Base-by-base conservation (phyloP, 345 rosid species). In the Microthlaspi erraticum region DNA sequence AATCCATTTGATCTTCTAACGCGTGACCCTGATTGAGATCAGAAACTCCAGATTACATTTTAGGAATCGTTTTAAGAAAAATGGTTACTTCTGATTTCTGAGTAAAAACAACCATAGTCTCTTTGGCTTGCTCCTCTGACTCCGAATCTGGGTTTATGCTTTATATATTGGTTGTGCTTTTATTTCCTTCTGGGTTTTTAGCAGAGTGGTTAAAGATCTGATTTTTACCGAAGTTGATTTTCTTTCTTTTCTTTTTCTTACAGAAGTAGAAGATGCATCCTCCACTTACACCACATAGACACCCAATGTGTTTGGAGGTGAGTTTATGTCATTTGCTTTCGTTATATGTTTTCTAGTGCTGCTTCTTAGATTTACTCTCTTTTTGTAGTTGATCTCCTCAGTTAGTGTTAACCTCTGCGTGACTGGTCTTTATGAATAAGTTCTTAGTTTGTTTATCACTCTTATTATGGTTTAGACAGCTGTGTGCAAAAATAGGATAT, bases 281-380 rank as follows among this genome's bases (percentile, higher is more conserved):
- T 79, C 99, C 95, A 18, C 77, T 94, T 77, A 86, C 97, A 10
- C 77, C 92, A 49, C 97, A 94, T 53, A 80, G 88, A 66, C 99
- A 94, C 63, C 99, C 96, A 0, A 88, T 91, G 95, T 91, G 99
- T 76, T 84, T 80, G 31, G 88, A 94, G 39, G 99, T 94, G 54
- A 86, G 93, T 81, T 70, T 53, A 1, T 20, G 1, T 6, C 10
- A 31, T 50, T 55, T 50, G 26, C 29, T 26, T 38, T 14, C 8
- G 7, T 52, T 5, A 6, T 58, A 6, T 14, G 26, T 12, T 26
- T 60, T 36, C n/a, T 1, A 23, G 46, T 42, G 32, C 9, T n/a
- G 32, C 36, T 17, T 60, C 20, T 1, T 17, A 26, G 29, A 26
- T 26, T 26, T 26, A 26, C 29, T 11, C 46, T 42, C 38, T 10